phyloP scores from a whole-genome alignment of 2,329 filamentous ascomycete genomes.

The Diaporthe sp. region DNA sequence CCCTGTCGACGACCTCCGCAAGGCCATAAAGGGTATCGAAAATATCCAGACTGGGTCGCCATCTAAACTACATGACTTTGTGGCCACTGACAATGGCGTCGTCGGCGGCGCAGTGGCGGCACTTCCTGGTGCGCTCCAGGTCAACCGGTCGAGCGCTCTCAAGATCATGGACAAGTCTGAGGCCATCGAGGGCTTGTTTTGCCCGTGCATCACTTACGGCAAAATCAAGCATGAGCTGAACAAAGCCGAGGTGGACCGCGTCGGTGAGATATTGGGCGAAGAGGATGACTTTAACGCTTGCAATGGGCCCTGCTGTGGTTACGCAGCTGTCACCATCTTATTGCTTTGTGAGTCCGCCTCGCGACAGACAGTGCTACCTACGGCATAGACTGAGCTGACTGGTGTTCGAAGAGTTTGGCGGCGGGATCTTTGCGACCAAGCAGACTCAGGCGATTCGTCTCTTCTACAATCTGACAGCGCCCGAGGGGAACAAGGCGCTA shows the following conservation, averaged over 20 bases:
- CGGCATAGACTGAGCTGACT: neutral
- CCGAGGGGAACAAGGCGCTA: neutral
- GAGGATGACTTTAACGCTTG: slow-evolving; percentile 12
- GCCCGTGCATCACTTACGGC: slow-evolving; percentile 40
- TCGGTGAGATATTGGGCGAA: slow-evolving; percentile 4
- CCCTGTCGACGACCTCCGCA: slow-evolving; percentile 4
- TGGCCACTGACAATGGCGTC: slow-evolving; percentile 33
- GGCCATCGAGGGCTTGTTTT: slow-evolving; percentile 34
- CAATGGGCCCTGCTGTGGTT: slow-evolving; percentile 34
- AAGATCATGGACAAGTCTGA: slow-evolving; percentile 35
- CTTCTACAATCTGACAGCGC: slow-evolving; percentile 28
- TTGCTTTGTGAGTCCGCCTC: slow-evolving; percentile 36
- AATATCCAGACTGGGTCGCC: neutral
- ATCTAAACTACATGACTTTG: slow-evolving; percentile 33
- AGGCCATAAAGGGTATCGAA: neutral
- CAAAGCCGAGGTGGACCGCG: slow-evolving; percentile 27
- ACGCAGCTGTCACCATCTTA: slow-evolving; percentile 27
- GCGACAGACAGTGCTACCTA: too few species aligned
- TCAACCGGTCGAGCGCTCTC: slow-evolving; percentile 33
- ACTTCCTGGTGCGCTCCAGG: slow-evolving; percentile 4
- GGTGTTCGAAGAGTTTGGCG: slow-evolving; percentile 34
- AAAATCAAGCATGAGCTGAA: slow-evolving; percentile 33
- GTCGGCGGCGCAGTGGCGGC: neutral
- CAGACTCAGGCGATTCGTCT: slow-evolving; percentile 32
- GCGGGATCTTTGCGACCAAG: slow-evolving; percentile 36